Evolutionary conservation across 331 rosid genomes (phyloP).

Genomic region (Arachis monticola): DNA sequence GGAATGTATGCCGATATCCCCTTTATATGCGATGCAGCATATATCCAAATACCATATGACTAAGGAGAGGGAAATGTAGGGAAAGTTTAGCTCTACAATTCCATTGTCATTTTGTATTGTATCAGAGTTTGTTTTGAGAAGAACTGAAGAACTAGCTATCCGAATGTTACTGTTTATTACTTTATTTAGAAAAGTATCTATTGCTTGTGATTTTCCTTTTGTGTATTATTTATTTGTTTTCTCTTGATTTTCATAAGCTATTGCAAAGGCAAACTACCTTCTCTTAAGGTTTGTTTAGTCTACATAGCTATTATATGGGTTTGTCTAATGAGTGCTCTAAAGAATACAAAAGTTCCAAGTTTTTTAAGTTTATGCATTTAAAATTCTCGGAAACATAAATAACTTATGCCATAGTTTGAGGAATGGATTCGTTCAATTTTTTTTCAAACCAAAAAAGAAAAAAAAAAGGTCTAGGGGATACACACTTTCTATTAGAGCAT

Average conservation of each 20-base stretch:
- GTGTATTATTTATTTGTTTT: slow-evolving; percentile 1
- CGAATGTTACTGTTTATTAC: slow-evolving; percentile 18
- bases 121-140: slow-evolving; percentile 24
- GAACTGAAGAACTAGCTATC: slow-evolving; percentile 20
- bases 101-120: slow-evolving; percentile 22
- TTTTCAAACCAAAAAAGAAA: too few species aligned
- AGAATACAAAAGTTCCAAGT: too few species aligned
- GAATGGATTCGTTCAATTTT: too few species aligned
- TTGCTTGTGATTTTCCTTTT: slow-evolving; percentile 28
- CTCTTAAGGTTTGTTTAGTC: too few species aligned
- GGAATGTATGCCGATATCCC: slow-evolving; percentile 98
- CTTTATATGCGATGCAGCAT: slow-evolving; percentile 87
- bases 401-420: too few species aligned
- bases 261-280: neutral
- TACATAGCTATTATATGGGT: too few species aligned
- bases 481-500: too few species aligned
- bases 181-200: neutral
- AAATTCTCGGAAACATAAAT: too few species aligned
- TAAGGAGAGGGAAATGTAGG: slow-evolving; percentile 47
- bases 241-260: slow-evolving; percentile 14
- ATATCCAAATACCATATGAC: slow-evolving; percentile 91
- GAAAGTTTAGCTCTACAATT: slow-evolving; percentile 11
- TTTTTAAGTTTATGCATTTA: too few species aligned
- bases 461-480: too few species aligned
- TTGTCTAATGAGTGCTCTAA: too few species aligned